Conservation (phyloP, 2,329 filamentous ascomycete species). For the Neurospora sp. region DNA sequence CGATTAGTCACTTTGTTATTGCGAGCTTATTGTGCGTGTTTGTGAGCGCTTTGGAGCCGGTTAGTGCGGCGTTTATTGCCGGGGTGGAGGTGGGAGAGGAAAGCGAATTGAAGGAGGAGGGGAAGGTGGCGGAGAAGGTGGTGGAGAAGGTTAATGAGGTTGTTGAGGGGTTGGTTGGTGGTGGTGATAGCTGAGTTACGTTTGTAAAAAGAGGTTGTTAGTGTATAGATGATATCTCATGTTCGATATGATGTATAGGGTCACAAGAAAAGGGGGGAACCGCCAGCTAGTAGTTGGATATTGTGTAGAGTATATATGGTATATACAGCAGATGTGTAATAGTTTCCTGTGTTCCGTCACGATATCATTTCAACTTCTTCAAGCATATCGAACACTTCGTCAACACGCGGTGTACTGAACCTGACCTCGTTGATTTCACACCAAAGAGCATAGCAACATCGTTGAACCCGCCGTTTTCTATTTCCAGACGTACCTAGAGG, state of each 20-base stretch:
- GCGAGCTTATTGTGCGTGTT: conserved; percentile 84
- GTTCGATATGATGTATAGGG: background rate
- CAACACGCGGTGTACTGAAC: background rate
- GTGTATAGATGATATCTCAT: background rate
- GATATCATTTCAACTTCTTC: background rate
- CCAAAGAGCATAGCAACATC: background rate
- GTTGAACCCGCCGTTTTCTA: background rate
- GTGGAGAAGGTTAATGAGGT: conserved; percentile 8
- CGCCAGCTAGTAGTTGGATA: background rate
- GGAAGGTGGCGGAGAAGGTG: conserved; percentile 20
- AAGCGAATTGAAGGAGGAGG: conserved; percentile 22
- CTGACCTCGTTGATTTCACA: background rate
- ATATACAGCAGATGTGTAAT: background rate
- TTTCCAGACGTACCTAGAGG: background rate
- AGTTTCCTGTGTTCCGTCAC: background rate
- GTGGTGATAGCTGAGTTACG: background rate
- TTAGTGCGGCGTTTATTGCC: conserved; percentile 72
- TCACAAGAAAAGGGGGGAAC: background rate
- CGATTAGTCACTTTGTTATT: conserved; percentile 91
- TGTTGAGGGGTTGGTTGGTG: background rate
- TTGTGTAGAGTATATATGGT: background rate
- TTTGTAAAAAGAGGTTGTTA: background rate
- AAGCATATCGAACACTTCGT: background rate
- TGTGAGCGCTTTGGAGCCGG: conserved; percentile 74
- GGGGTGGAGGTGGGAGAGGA: conserved; percentile 57